Evolutionary conservation across 495 filamentous ascomycete species (phyloP).

Genomic region (Neurospora tetraspora): DNA sequence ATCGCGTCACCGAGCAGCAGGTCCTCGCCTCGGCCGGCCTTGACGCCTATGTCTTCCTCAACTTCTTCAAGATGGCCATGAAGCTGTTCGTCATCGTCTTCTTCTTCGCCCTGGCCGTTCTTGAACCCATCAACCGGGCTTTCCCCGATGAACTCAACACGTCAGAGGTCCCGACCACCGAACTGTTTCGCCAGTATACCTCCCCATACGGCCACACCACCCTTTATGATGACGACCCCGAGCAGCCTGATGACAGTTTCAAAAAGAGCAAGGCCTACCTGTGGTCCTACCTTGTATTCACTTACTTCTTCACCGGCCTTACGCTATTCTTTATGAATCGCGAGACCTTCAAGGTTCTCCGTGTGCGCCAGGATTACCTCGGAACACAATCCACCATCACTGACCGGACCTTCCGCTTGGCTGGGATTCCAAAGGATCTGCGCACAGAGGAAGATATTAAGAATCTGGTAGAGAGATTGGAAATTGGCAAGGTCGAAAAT

Average conservation of each 20-base stretch:
- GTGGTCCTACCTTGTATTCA: conserved; percentile 90
- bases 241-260: conserved; percentile 25
- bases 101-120: conserved; percentile 66
- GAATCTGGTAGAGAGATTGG: conserved; percentile 74
- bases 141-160: conserved; percentile 25
- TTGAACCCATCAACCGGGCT: conserved; percentile 75
- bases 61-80: conserved; percentile 89
- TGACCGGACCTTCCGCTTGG: conserved; percentile 84
- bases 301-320: conserved; percentile 79
- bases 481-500: conserved; percentile 87
- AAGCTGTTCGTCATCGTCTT: conserved; percentile 70
- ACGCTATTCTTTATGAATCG: conserved; percentile 73
- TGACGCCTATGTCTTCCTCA: conserved; percentile 91
- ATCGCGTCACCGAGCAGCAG: conserved; percentile 78
- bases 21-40: conserved; percentile 83
- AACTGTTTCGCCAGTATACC: conserved; percentile 7
- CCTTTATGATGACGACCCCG: background rate
- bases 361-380: conserved; percentile 79
- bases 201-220: background rate
- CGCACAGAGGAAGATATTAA: conserved; percentile 76
- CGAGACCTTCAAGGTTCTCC: conserved; percentile 75
- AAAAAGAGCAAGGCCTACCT: conserved; percentile 46
- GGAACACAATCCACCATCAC: conserved; percentile 89
- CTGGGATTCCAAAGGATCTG: conserved; percentile 75
- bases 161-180: background rate